Base-by-base conservation (phyloP, 2,329 filamentous ascomycete species). In the Alternaria ethzedia region DNA sequence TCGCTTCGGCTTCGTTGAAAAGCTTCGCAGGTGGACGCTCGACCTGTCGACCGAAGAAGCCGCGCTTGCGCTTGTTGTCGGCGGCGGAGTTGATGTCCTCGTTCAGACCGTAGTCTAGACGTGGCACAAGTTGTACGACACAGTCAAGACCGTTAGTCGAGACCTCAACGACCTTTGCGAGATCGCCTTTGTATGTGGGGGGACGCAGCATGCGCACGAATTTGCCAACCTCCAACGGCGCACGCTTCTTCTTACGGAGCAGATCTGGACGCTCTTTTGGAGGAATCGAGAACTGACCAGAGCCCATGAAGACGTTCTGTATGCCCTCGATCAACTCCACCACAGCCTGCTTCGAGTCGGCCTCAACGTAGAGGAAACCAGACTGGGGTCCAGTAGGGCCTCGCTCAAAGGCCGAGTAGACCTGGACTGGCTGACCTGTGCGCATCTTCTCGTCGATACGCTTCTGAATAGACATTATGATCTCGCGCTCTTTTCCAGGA, bases 221-320 rank as follows among this genome's bases (percentile, higher is more conserved):
- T 41, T 93, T 93, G 67, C 95, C 95, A 10, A 91, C 91, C 71
- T 96, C 89, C 32, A 99, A 84, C 15, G 76, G 73, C 51, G 94
- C 92, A 3, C 91, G 95, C 83, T 97, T 97, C 64, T 89, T 90
- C 26, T 97, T 93, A 55, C 94, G 89, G 17, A 99, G 86, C n/a
- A 99, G 87, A 80, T 98, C 96, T 2, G 96, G 95, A 90, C 97
- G 97, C 81, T 99, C 96, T 79, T 97, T 97, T 74, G 98, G 94
- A 52, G 96, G 93, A 45, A 99, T 93, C 55, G 98, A 84, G 47
- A 94, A 88, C 82, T 96, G 90, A 80, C 94, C 96, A 26, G 89
- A 91, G 60, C 93, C 89, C 57, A 95, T 92, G 78, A 97, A 99
- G 41, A 97, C 91, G 75, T 97, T 94, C 65, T 93, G 88, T 75